Conservation (phyloP, 1,139 yeast genomes). For the Wickerhamiella pararugosa region DNA sequence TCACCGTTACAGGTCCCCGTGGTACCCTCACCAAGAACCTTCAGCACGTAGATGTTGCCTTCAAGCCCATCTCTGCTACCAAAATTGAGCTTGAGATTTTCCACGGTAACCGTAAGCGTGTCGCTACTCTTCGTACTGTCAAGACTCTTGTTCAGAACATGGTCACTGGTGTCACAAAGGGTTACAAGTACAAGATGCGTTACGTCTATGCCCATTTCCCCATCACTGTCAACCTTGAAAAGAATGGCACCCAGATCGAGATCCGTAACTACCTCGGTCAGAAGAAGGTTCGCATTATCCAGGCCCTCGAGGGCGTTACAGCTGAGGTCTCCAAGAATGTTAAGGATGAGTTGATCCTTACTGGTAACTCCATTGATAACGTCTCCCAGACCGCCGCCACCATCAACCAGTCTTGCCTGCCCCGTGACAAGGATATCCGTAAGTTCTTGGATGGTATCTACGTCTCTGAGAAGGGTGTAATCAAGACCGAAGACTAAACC, state of each 20-base stretch:
- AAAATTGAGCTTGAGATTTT: constrained; percentile 82
- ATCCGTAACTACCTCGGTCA: constrained; percentile 99
- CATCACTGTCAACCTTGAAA: constrained; percentile 87
- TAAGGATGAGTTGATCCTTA: constrained; percentile 86
- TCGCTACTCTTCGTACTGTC: constrained; percentile 98
- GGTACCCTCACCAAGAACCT: constrained; percentile 86
- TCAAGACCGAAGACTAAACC: too few species aligned
- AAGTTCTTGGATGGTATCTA: constrained; percentile 99
- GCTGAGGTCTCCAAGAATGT: constrained; percentile 67
- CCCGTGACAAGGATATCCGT: constrained; percentile 99
- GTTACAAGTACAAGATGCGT: constrained; percentile 99
- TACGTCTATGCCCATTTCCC: constrained; percentile 99
- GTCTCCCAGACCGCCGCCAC: constrained; percentile 23
- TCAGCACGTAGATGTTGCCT: constrained; percentile 90
- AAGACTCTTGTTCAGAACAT: constrained; percentile 87
- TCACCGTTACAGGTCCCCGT: constrained; percentile 96
- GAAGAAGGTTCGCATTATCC: constrained; percentile 74
- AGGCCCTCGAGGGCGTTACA: constrained; percentile 77
- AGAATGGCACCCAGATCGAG: constrained; percentile 68
- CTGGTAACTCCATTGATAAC: constrained; percentile 95
- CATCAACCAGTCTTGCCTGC: constrained; percentile 74
- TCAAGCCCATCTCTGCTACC: constrained; percentile 55
- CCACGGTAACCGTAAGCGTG: constrained; percentile 99
- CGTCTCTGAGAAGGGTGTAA: constrained; percentile 79
- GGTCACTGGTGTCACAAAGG: constrained; percentile 97